phyloP scores from a whole-genome alignment of 805 yeast species.

The Candida chauliodis region DNA sequence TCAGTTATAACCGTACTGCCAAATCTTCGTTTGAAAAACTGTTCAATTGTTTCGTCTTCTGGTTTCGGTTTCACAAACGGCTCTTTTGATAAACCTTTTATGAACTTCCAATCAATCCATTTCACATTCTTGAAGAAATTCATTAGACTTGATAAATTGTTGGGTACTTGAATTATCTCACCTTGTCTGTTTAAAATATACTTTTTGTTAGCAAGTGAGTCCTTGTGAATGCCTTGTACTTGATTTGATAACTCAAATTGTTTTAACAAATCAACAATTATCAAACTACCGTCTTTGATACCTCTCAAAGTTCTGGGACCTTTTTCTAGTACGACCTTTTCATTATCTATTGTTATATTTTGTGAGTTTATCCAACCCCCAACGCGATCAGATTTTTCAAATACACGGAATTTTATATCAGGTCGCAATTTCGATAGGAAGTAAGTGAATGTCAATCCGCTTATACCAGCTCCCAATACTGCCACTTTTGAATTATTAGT shows the following conservation, averaged over 20 bases:
- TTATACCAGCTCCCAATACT: conserved; percentile 83
- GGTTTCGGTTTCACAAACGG: conserved; percentile 35
- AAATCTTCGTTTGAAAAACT: conserved; percentile 66
- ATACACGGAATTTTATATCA: conserved; percentile 60
- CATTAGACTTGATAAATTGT: conserved; percentile 27
- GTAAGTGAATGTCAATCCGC: conserved; percentile 75
- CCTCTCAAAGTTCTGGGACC: conserved; percentile 94
- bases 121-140: conserved; percentile 25
- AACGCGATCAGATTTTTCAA: conserved; percentile 49
- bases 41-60: conserved; percentile 68
- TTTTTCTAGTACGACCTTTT: conserved; percentile 54
- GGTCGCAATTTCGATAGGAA: conserved; percentile 72
- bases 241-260: conserved; percentile 46
- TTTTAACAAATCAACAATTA: conserved; percentile 58
- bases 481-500: conserved; percentile 49
- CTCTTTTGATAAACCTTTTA: conserved; percentile 46
- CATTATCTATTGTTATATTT: conserved; percentile 21
- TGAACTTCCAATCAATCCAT: conserved; percentile 20
- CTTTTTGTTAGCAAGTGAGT: conserved; percentile 67
- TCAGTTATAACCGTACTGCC: conserved; percentile 47
- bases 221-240: conserved; percentile 55
- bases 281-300: conserved; percentile 68
- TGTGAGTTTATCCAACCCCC: conserved; percentile 83
- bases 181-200: conserved; percentile 51
- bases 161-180: conserved; percentile 54